These are phyloP conservation scores for Tylopilus felleus DNA, from an alignment of 768 basidiomycete genomes.

Conservation along the genomic window DNA sequence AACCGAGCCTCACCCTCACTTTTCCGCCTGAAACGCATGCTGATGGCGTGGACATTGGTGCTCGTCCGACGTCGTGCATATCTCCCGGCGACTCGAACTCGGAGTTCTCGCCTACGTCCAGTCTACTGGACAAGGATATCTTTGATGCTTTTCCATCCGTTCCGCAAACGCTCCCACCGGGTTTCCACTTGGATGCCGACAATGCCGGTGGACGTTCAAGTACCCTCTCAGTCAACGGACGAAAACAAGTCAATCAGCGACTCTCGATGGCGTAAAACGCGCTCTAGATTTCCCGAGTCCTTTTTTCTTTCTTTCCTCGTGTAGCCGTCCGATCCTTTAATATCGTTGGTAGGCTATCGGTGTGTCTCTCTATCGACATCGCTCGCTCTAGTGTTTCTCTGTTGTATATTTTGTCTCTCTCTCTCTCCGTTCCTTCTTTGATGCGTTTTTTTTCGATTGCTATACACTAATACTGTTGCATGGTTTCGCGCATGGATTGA, in stretches of 20 bases:
- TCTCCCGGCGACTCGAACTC: constrained; percentile 42
- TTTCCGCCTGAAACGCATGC: constrained; percentile 15
- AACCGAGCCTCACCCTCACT: constrained; percentile 21
- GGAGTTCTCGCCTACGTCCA: constrained; percentile 38
- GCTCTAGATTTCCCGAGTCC: constrained; percentile 6
- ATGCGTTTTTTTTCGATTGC: constrained; percentile 3
- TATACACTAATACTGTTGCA: constrained; percentile 23
- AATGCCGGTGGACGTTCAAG: constrained; percentile 16
- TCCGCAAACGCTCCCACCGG: constrained; percentile 46
- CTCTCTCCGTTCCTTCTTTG: neutral
- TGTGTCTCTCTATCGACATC: neutral
- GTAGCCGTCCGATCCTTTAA: neutral
- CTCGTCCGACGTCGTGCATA: constrained; percentile 45
- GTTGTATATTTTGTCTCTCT: neutral
- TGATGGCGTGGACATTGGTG: constrained; percentile 10
- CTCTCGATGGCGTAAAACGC: constrained; percentile 22
- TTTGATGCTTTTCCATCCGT: constrained; percentile 75
- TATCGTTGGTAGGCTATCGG: constrained; percentile 6
- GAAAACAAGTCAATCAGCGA: constrained; percentile 25
- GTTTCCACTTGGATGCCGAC: constrained; percentile 17
- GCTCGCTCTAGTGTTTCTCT: neutral
- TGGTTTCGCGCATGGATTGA: constrained; percentile 17
- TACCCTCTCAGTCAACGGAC: constrained; percentile 27
- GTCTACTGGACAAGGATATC: constrained; percentile 51
- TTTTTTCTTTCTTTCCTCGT: neutral